Evolutionary conservation across 805 yeast species (phyloP), one percentile per base, ranked within the genome.

Genomic region (Lipomyces japonicus): DNA sequence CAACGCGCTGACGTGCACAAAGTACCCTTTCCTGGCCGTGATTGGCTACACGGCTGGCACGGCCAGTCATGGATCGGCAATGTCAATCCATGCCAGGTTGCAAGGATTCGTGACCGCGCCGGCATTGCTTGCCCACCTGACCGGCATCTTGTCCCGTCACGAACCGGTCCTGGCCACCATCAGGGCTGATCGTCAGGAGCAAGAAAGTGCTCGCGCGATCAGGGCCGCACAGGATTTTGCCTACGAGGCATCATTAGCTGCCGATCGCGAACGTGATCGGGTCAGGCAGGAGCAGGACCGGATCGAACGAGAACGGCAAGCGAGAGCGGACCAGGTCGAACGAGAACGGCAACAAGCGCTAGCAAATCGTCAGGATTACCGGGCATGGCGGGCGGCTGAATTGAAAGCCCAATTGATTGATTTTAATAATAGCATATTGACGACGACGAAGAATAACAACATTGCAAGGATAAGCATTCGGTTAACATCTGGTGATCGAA

Each of bases 21-120:
- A 78, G 57, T 81, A 82, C 61, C 98, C 98, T n/a, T 84, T 86
- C 63, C 65, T 86, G 30, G 95, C 91, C 0, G 69, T 90, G 10
- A 65, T 93, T 9, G 82, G 59, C 10, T 41, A 48, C 42, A 48
- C 57, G 2, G 50, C 52, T n/a, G 48, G 59, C 7, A 34, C 57
- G 12, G 39, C 58, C 18, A 37, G 39, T n/a, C 58, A 52, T 24
- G 46, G 58, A 16, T 32, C 58, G 10, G 50, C 59, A 6, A 53
- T 86, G 63, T 76, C 85, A 3, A 68, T 84, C 42, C 75, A 86
- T 21, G 72, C 76, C 46, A 79, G 79, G 57, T 61, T 81, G 7
- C 91, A 85, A 63, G 91, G 93, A 2, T 62, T 67, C 12, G 65
- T 71, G 3, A 63, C 76, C 0, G 62, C 75, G 7, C 69, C 66